These are phyloP conservation scores for Speleostelium caveatum DNA, from an alignment of 78 protist genomes.

Conservation along the genomic window DNA sequence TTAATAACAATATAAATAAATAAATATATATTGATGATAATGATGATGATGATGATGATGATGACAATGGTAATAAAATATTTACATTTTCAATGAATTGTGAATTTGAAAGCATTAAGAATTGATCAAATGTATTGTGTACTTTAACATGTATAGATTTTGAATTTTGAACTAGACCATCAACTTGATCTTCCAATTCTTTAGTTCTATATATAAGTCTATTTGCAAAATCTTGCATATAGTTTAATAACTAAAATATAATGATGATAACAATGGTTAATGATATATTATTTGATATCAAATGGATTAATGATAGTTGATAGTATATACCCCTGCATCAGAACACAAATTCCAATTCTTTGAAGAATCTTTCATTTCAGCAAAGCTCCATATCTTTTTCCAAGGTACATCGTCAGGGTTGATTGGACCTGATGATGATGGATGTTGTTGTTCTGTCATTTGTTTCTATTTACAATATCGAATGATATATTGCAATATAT, in stretches of 20 bases:
- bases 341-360: constrained; percentile 78
- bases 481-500: neutral
- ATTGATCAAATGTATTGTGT: constrained; percentile 88
- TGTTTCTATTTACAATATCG: neutral
- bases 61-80: neutral
- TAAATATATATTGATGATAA: neutral
- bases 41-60: neutral
- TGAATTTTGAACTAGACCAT: constrained; percentile 68
- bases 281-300: too few species aligned
- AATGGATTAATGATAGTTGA: neutral
- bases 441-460: constrained; percentile 9
- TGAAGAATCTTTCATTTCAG: constrained; percentile 67
- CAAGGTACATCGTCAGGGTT: constrained; percentile 70
- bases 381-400: constrained; percentile 77
- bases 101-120: constrained; percentile 85
- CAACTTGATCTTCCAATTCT: constrained; percentile 79
- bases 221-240: constrained; percentile 78
- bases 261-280: neutral
- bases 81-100: constrained; percentile 89
- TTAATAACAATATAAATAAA: neutral
- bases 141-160: constrained; percentile 55
- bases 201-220: constrained; percentile 68
- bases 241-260: constrained; percentile 34
- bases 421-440: neutral
- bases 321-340: constrained; percentile 79